Conservation (phyloP, 2,329 filamentous ascomycete genomes). For the Phyllosticta citrichinensis region DNA sequence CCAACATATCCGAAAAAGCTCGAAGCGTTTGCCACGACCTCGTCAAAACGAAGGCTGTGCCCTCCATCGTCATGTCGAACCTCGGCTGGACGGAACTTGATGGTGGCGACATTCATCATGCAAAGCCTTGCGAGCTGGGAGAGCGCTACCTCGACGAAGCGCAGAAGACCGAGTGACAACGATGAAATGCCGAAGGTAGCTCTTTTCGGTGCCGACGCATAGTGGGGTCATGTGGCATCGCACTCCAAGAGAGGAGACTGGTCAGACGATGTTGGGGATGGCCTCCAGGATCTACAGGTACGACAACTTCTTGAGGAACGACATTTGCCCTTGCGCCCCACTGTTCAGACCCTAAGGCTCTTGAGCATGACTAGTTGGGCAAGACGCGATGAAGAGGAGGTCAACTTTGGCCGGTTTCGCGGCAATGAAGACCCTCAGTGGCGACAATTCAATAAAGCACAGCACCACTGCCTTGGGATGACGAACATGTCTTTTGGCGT, state of each 20-base stretch:
- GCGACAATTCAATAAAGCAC: not conserved
- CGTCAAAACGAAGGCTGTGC: not conserved
- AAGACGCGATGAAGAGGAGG: not conserved
- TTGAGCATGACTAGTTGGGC: not conserved
- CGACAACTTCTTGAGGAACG: not conserved
- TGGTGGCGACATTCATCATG: not conserved
- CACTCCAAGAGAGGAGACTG: not conserved
- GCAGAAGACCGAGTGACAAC: not conserved
- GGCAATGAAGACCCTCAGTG: not conserved
- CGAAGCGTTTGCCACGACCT: not conserved
- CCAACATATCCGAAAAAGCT: not conserved
- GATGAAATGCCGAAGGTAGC: not conserved
- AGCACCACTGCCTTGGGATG: not conserved
- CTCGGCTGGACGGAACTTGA: not conserved
- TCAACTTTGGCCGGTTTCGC: not conserved
- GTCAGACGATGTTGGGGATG: not conserved
- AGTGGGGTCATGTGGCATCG: not conserved
- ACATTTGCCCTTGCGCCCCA: not conserved
- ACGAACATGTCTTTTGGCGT: not conserved
- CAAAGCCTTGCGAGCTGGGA: slow-evolving; percentile 17
- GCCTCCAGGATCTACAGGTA: not conserved
- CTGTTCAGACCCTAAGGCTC: not conserved
- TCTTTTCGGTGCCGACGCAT: not conserved
- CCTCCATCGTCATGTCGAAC: not conserved
- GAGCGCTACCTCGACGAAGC: not conserved